A percentile compares a stretch with the other conserved stretches of the same genome.
Evolutionary conservation across 108 stramenopile species (phyloP).

Genomic region (Schizochytrium sp.): DNA sequence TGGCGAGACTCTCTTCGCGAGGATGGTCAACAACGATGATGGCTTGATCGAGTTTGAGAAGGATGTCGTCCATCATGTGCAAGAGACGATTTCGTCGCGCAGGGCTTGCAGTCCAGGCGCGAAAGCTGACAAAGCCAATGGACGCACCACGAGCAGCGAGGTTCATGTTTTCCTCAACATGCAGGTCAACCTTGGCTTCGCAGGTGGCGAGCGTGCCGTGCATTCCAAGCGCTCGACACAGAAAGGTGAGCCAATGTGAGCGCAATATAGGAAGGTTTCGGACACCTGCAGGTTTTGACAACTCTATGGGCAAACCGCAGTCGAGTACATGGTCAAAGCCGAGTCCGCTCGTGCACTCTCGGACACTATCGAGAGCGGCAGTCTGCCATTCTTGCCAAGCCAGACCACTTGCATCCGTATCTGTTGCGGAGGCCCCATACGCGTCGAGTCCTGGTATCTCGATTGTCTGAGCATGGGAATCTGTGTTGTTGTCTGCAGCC

Average conservation of each 20-base stretch:
- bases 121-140: neutral
- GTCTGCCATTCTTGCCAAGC: neutral
- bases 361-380: neutral
- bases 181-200: neutral
- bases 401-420: neutral
- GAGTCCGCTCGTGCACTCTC: neutral
- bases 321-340: neutral
- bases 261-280: no score
- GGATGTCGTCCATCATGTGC: neutral
- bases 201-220: neutral
- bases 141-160: neutral
- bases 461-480: no score
- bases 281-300: no score
- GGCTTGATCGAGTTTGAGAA: neutral
- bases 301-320: neutral
- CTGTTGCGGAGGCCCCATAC: neutral
- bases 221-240: neutral
- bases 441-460: no score
- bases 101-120: neutral
- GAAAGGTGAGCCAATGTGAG: neutral
- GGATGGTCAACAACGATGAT: neutral
- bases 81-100: neutral
- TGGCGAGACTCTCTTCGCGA: neutral
- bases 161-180: neutral
- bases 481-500: neutral